A percentile compares a stretch with the other conserved stretches of the same genome.
phyloP scores from a whole-genome alignment of 345 rosid genomes.

The Linum lewisii region DNA sequence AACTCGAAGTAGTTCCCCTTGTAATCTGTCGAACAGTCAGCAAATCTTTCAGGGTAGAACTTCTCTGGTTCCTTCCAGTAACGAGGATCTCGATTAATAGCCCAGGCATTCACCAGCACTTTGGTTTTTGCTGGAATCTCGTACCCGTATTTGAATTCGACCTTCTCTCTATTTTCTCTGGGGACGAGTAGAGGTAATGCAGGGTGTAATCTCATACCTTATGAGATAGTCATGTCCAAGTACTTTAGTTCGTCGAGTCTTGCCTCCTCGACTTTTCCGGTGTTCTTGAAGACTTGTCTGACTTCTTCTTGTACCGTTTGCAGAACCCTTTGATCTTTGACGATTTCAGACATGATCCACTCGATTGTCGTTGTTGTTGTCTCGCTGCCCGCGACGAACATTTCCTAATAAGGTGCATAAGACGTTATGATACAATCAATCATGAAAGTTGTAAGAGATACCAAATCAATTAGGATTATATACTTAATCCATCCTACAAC shows the following conservation, averaged over 20 bases:
- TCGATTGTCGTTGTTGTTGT: neutral
- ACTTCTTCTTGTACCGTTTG: neutral
- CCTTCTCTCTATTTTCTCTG: neutral
- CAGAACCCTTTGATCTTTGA: neutral
- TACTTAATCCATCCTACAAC: too few species aligned
- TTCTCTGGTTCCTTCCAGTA: conserved; percentile 14
- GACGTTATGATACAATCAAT: too few species aligned
- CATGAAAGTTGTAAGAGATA: too few species aligned
- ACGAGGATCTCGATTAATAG: conserved; percentile 12
- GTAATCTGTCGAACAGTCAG: conserved; percentile 10
- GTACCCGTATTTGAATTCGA: neutral
- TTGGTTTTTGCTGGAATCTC: neutral
- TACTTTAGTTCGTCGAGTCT: neutral
- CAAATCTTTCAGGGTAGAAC: conserved; percentile 13
- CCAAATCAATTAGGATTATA: too few species aligned
- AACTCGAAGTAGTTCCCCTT: neutral
- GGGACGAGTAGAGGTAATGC: neutral
- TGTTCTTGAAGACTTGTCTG: neutral
- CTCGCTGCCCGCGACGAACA: neutral
- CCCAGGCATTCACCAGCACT: conserved; percentile 11
- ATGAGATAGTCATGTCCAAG: neutral
- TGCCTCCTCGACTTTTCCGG: neutral
- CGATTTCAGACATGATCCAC: neutral
- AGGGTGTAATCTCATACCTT: neutral
- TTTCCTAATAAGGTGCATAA: too few species aligned